Evolutionary conservation across 2,329 filamentous ascomycete genomes (phyloP).

Genomic region (Aspergillus sp.): DNA sequence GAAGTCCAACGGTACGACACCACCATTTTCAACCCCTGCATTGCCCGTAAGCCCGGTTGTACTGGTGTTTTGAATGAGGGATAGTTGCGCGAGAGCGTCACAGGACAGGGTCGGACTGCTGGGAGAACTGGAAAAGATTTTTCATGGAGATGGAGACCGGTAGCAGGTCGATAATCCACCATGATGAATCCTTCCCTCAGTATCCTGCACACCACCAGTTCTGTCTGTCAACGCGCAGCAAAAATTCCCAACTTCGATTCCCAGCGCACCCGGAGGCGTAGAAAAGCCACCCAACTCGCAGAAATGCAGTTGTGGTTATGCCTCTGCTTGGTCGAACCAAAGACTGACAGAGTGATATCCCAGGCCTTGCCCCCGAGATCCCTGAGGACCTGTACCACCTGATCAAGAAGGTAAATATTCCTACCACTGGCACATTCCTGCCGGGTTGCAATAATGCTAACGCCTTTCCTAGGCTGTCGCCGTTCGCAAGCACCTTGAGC

Average conservation of each 20-base stretch:
- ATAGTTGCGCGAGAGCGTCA: neutral
- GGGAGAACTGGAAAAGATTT: neutral
- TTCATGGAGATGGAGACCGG: constrained; percentile 4
- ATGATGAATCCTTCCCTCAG: neutral
- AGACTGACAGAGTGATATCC: constrained; percentile 88
- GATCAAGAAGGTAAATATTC: constrained; percentile 89
- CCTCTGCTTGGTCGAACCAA: constrained; percentile 78
- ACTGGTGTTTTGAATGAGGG: constrained; percentile 1
- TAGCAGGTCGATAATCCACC: constrained; percentile 5
- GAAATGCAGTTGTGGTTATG: constrained; percentile 44
- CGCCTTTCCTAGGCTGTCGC: constrained; percentile 71
- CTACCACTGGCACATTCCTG: neutral
- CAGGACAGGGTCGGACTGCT: neutral
- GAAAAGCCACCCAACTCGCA: constrained; percentile 1
- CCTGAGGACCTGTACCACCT: constrained; percentile 99
- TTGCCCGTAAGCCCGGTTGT: constrained; percentile 2
- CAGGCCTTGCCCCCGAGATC: constrained; percentile 96
- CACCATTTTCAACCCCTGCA: constrained; percentile 16
- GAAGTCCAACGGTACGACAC: constrained; percentile 84
- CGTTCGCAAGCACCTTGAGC: constrained; percentile 99
- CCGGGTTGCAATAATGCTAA: neutral
- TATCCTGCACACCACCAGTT: neutral
- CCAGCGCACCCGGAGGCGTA: neutral
- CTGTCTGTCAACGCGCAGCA: neutral
- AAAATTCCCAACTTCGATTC: neutral